A percentile compares a stretch with the other conserved stretches of the same genome.
Conservation (phyloP, 352 stramenopile species). For the Phytophthora hibernalis region DNA sequence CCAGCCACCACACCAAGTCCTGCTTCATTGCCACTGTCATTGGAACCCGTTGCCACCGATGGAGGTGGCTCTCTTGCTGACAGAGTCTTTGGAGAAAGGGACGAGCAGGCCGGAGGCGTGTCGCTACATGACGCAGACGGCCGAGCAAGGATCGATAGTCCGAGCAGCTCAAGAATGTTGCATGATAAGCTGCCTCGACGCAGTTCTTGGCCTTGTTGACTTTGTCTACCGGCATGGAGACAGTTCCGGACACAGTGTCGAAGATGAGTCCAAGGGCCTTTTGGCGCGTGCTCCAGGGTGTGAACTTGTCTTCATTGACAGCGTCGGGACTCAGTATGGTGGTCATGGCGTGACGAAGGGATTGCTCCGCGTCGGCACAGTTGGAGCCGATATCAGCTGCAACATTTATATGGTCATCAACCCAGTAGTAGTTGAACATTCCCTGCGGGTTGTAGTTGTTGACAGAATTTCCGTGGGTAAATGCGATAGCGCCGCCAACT, state of each 20-base stretch:
- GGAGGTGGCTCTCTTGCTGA: conserved; percentile 4
- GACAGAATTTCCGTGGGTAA: conserved; percentile 5
- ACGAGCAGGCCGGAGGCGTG: conserved; percentile 18
- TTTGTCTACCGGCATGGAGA: conserved; percentile 13
- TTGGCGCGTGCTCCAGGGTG: conserved; percentile 5
- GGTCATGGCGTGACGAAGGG: conserved; percentile 20
- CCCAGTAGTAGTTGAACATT: conserved; percentile 12
- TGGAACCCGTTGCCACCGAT: not conserved
- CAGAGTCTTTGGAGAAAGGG: conserved; percentile 21
- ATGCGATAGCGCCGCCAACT: conserved; percentile 17
- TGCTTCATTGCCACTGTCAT: conserved; percentile 10
- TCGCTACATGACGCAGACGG: conserved; percentile 20
- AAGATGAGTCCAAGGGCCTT: conserved; percentile 18
- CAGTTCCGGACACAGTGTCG: not conserved
- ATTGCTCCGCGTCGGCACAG: conserved; percentile 9
- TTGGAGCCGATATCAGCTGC: not conserved
- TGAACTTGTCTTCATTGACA: conserved; percentile 37
- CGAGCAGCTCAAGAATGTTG: not conserved
- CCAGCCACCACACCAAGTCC: conserved; percentile 25
- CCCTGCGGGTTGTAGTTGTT: conserved; percentile 20
- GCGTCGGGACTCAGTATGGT: not conserved
- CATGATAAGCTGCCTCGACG: not conserved
- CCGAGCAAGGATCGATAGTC: conserved; percentile 19
- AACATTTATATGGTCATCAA: conserved; percentile 25
- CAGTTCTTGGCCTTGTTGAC: not conserved